These are phyloP conservation scores for Trichophaea hybrida DNA, from an alignment of 2,329 filamentous ascomycete genomes.

Conservation along the genomic window DNA sequence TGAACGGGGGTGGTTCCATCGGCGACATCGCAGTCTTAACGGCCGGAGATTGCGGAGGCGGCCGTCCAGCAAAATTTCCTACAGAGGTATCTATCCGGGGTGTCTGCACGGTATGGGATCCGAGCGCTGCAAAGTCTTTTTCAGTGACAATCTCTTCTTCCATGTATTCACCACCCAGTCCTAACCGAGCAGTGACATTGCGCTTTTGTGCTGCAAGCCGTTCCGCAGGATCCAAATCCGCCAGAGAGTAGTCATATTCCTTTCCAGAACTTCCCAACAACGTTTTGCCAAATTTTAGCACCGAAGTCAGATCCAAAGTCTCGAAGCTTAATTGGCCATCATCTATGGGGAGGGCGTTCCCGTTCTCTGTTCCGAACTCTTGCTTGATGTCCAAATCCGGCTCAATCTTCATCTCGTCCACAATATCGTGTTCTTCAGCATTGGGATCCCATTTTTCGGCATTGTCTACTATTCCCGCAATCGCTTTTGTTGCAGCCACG, in stretches of 20 bases:
- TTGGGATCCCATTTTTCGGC: slow-evolving; percentile 82
- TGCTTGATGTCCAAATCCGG: neutral
- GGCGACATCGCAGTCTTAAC: slow-evolving; percentile 30
- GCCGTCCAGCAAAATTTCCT: slow-evolving; percentile 32
- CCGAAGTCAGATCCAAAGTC: slow-evolving; percentile 59
- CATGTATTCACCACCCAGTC: slow-evolving; percentile 67
- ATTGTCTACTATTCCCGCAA: slow-evolving; percentile 86
- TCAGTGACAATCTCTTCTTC: slow-evolving; percentile 68
- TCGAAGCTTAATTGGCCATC: slow-evolving; percentile 39
- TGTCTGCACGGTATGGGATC: slow-evolving; percentile 30
- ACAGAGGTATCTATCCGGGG: slow-evolving; percentile 41
- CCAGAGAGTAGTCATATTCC: slow-evolving; percentile 71
- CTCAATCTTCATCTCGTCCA: slow-evolving; percentile 32
- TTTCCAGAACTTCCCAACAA: slow-evolving; percentile 68
- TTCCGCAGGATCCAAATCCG: slow-evolving; percentile 63
- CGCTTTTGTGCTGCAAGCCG: slow-evolving; percentile 81
- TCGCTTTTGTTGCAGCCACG: slow-evolving; percentile 80
- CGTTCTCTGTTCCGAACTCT: slow-evolving; percentile 23
- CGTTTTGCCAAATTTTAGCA: slow-evolving; percentile 71
- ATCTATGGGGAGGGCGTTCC: slow-evolving; percentile 10
- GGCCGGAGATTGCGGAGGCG: slow-evolving; percentile 34
- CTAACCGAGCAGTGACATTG: slow-evolving; percentile 65
- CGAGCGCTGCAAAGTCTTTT: slow-evolving; percentile 40
- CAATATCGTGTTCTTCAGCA: slow-evolving; percentile 31
- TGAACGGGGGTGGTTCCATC: slow-evolving; percentile 35